phyloP scores from a whole-genome alignment of 169 alveolate genomes.

The Besnoitia besnoiti region DNA sequence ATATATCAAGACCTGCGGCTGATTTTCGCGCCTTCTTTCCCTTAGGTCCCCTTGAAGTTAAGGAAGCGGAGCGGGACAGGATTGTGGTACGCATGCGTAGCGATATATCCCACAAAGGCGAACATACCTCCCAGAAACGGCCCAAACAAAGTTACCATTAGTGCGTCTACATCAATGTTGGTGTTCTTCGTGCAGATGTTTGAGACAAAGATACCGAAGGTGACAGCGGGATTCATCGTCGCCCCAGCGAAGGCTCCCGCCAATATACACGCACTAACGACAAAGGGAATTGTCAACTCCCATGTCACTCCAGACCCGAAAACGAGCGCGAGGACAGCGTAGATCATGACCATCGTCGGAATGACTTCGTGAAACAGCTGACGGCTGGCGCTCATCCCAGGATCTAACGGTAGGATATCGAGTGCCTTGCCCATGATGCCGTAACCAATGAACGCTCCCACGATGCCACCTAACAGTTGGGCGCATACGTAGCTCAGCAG shows the following conservation, averaged over 20 bases:
- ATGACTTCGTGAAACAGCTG: slow-evolving; percentile 67
- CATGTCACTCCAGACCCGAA: slow-evolving; percentile 61
- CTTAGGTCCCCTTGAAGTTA: slow-evolving; percentile 31
- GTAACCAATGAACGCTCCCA: slow-evolving; percentile 64
- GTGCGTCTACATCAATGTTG: slow-evolving; percentile 40
- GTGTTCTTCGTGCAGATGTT: slow-evolving; percentile 41
- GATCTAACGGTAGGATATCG: slow-evolving; percentile 66
- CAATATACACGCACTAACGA: slow-evolving; percentile 51
- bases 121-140: slow-evolving; percentile 66
- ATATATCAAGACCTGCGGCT: too few species aligned
- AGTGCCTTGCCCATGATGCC: slow-evolving; percentile 68
- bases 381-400: slow-evolving; percentile 63
- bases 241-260: slow-evolving; percentile 68
- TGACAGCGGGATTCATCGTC: slow-evolving; percentile 67
- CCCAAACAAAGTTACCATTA: slow-evolving; percentile 55
- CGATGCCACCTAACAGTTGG: slow-evolving; percentile 58
- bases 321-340: slow-evolving; percentile 55
- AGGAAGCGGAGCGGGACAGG: slow-evolving; percentile 66
- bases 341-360: slow-evolving; percentile 64
- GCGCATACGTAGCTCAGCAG: slow-evolving; percentile 43
- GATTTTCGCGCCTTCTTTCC: background rate
- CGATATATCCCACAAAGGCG: slow-evolving; percentile 61
- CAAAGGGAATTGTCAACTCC: slow-evolving; percentile 62
- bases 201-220: slow-evolving; percentile 63
- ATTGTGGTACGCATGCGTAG: slow-evolving; percentile 61